Evolutionary conservation across 1,284 basidiomycete species (phyloP), one percentile per base, ranked within the genome.

Genomic region (Cryptococcus sp.): DNA sequence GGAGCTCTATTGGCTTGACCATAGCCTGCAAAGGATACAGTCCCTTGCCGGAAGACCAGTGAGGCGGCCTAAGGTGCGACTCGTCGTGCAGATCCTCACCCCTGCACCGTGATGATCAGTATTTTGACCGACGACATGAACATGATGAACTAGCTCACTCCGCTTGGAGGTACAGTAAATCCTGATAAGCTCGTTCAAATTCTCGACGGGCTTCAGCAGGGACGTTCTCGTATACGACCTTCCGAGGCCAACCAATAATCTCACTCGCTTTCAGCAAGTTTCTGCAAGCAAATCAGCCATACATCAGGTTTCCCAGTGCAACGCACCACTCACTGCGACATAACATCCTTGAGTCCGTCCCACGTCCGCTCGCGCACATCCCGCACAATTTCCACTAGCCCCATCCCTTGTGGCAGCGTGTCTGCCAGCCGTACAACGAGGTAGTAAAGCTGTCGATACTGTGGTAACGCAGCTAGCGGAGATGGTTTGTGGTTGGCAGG

Each of bases 1-100:
- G 84, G 46, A 92, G 78, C 1, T 88, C 82, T 47, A 98, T 82
- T 0, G 93, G 90, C 55, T 87, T 84, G 2, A 92, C 82, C n/a
- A 98, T 83, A 0, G 89, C 87, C 68, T 91, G 86, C 9, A 97
- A 71, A 2, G 93, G 84, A 73, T 92, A 89, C 50, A 92, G 70
- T 1, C 86, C 83, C 55, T 82, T 79, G 52, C 79, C 80, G 58
- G 59, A 36, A 28, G 65, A 66, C 69, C 69, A 71, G 28, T 62
- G 42, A 21, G 54, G 23, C 1, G 52, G 78, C 52, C 35, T 40
- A 46, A 13, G 56, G 33, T 45, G 18, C 2, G 49, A 24, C 51
- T 56, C 46, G 42, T 63, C 68, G 48, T 75, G 79, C 38, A 84
- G 73, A 60, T 80, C 80, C 66, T 81, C 81, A 21, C 82, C 82